These are phyloP conservation scores for Mercurialis annua DNA, from an alignment of 345 rosid genomes.

Conservation along the genomic window DNA sequence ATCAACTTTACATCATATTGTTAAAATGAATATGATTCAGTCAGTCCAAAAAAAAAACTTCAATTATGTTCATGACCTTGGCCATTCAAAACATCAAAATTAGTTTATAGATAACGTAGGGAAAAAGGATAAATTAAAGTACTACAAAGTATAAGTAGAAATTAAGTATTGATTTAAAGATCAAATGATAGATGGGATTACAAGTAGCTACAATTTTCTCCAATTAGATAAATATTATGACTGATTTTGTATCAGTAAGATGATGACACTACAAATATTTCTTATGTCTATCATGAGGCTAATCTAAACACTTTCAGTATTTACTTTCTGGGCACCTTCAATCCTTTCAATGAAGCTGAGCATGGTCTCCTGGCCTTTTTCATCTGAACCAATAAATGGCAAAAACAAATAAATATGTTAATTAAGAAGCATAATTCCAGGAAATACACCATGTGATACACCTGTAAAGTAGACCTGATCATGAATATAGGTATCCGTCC, in stretches of 20 bases:
- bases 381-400: constrained; percentile 43
- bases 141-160: no score
- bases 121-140: no score
- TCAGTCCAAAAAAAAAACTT: no score
- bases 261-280: not conserved
- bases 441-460: not conserved
- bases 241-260: not conserved
- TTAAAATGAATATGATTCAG: no score
- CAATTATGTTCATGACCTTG: no score
- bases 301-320: not conserved
- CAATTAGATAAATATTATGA: not conserved
- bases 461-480: not conserved
- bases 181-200: no score
- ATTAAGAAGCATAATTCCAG: not conserved
- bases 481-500: no score
- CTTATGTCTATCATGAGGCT: not conserved
- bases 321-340: constrained; percentile 25
- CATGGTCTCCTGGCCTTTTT: constrained; percentile 42
- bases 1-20: no score
- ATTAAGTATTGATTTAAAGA: no score
- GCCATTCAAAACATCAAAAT: no score
- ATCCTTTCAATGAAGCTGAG: constrained; percentile 47
- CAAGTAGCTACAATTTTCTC: not conserved
- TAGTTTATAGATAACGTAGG: no score
- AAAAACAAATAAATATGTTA: not conserved